Evolutionary conservation across 768 basidiomycete genomes (phyloP).

Genomic region (Russula vinacea): DNA sequence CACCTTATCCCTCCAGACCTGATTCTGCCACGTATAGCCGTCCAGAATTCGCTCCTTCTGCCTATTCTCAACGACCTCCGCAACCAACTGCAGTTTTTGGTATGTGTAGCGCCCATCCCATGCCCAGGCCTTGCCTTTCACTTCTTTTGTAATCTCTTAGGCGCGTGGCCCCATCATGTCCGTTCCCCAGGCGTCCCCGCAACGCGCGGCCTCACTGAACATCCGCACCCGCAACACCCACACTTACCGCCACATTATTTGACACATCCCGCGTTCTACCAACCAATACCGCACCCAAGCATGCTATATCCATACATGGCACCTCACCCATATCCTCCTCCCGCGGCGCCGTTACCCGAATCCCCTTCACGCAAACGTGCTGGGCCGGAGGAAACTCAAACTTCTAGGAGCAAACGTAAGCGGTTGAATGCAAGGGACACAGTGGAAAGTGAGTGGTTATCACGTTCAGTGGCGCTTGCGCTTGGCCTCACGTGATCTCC

Average conservation of each 20-base stretch:
- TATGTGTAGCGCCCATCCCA: conserved; percentile 10
- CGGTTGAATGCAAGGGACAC: conserved; percentile 21
- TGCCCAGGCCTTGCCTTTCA: neutral
- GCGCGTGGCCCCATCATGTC: conserved; percentile 19
- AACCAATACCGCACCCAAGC: conserved; percentile 20
- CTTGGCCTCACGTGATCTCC: neutral
- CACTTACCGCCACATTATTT: conserved; percentile 14
- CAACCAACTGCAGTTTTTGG: conserved; percentile 8
- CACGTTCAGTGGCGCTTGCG: neutral
- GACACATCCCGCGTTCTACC: conserved; percentile 24
- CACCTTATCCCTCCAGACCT: conserved; percentile 24
- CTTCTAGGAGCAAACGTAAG: conserved; percentile 19
- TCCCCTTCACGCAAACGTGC: conserved; percentile 16
- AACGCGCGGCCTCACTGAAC: conserved; percentile 10
- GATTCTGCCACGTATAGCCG: conserved; percentile 24
- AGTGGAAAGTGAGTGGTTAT: conserved; percentile 17
- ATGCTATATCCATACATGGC: conserved; percentile 24
- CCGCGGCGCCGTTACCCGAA: conserved; percentile 2
- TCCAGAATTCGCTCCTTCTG: conserved; percentile 3
- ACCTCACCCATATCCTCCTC: conserved; percentile 12
- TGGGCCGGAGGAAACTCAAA: conserved; percentile 18
- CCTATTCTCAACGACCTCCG: conserved; percentile 15
- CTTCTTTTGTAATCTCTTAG: conserved; percentile 15
- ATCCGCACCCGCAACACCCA: conserved; percentile 18
- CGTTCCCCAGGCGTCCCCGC: conserved; percentile 15